A percentile compares a stretch with the other conserved stretches of the same genome.
phyloP scores from a whole-genome alignment of 2,329 filamentous ascomycete genomes.

The Ilyonectria destructans region DNA sequence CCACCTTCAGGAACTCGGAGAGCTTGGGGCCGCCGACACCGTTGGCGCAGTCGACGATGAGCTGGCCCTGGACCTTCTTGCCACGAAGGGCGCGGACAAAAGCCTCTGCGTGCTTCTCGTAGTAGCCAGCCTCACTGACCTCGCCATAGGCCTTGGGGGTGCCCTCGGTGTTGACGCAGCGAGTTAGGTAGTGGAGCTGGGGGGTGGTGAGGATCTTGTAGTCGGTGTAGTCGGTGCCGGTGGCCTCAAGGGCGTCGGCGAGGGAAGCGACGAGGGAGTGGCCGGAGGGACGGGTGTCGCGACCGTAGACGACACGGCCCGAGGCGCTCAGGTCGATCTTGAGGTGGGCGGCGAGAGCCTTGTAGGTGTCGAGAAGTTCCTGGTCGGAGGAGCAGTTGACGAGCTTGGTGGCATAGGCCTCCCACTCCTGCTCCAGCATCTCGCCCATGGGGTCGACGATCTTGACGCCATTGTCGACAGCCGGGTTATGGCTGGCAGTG shows the following conservation, averaged over 20 bases:
- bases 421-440: constrained; percentile 98
- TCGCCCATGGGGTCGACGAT: constrained; percentile 98
- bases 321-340: constrained; percentile 81
- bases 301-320: constrained; percentile 88
- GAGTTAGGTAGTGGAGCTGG: constrained; percentile 97
- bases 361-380: constrained; percentile 83
- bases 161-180: constrained; percentile 93
- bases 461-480: constrained; percentile 93
- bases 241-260: constrained; percentile 83
- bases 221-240: constrained; percentile 83
- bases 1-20: constrained; percentile 85
- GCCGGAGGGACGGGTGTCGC: constrained; percentile 94
- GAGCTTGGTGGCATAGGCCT: constrained; percentile 87
- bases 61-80: constrained; percentile 79
- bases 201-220: constrained; percentile 95
- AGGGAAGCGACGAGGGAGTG: constrained; percentile 86
- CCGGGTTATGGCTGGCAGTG: constrained; percentile 93
- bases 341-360: constrained; percentile 81
- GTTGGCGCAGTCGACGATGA: constrained; percentile 96
- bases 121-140: constrained; percentile 92
- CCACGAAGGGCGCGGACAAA: constrained; percentile 88
- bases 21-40: constrained; percentile 96
- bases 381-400: constrained; percentile 88
- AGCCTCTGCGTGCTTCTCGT: constrained; percentile 89
- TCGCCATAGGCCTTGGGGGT: constrained; percentile 91